Percentiles rank a stretch among this genome's conserved stretches.
These are phyloP conservation scores for Racocetra persica DNA, from an alignment of 371 early-diverging fungal genomes.

Conservation along the genomic window DNA sequence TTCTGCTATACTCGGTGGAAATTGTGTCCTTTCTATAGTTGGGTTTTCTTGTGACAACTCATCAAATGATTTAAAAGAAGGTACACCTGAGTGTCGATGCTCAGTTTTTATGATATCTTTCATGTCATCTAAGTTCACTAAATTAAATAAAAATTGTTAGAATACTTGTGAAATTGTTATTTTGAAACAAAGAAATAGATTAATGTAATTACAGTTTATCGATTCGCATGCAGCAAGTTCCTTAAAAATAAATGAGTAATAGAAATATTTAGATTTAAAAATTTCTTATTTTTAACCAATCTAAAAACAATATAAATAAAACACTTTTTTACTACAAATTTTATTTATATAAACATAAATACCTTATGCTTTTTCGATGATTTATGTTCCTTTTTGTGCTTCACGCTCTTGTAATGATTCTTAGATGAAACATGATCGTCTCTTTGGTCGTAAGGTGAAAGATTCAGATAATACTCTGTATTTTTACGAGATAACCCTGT, in stretches of 20 bases:
- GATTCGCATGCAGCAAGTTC: constrained; percentile 12
- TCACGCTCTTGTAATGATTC: not conserved
- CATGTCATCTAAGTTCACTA: constrained; percentile 57
- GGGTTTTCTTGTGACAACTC: constrained; percentile 41
- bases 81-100: constrained; percentile 10
- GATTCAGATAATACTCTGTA: constrained; percentile 19
- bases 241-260: constrained; percentile 40
- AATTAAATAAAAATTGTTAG: constrained; percentile 1
- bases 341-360: too few relatives aligned
- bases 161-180: not conserved
- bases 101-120: constrained; percentile 56
- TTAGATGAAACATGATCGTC: constrained; percentile 26
- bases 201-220: not conserved
- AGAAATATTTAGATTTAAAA: not conserved
- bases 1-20: constrained; percentile 47
- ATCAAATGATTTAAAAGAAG: not conserved
- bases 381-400: constrained; percentile 9
- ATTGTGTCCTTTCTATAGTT: constrained; percentile 1
- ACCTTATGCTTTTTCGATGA: constrained; percentile 22
- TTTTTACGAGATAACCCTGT: constrained; percentile 25
- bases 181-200: not conserved
- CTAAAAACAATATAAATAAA: too few relatives aligned
- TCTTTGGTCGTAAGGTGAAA: not conserved
- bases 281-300: too few relatives aligned
- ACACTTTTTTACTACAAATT: too few relatives aligned